Percentiles rank a stretch among this genome's conserved stretches.
phyloP scores from a whole-genome alignment of 2,329 filamentous ascomycete species.

The Cladorrhinum sp. region DNA sequence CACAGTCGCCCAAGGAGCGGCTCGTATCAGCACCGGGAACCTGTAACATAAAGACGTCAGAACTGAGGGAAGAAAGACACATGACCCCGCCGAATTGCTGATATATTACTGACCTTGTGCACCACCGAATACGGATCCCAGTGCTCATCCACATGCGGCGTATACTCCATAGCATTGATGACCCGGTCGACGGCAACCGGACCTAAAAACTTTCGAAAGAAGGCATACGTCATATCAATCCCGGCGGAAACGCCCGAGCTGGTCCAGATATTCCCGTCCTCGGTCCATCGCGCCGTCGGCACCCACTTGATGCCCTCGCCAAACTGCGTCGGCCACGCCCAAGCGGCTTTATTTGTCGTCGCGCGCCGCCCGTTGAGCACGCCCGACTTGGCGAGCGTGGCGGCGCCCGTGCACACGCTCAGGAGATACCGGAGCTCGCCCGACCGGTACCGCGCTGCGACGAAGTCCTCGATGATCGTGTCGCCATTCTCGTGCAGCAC shows the following conservation, averaged over 20 bases:
- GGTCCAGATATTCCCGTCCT: constrained; percentile 53
- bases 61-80: not conserved
- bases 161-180: constrained; percentile 13
- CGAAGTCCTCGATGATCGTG: constrained; percentile 6
- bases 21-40: constrained; percentile 11
- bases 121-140: constrained; percentile 14
- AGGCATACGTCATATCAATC: constrained; percentile 36
- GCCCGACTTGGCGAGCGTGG: constrained; percentile 45
- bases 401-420: constrained; percentile 48
- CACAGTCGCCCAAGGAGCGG: constrained; percentile 9
- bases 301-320: constrained; percentile 43
- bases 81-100: not conserved
- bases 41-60: not conserved
- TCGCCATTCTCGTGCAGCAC: not conserved
- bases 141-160: not conserved
- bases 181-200: not conserved
- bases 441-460: not conserved
- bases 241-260: constrained; percentile 48
- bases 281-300: constrained; percentile 48
- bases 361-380: constrained; percentile 47
- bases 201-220: constrained; percentile 1
- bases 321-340: constrained; percentile 32
- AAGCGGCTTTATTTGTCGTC: constrained; percentile 50
- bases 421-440: constrained; percentile 17
- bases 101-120: not conserved